phyloP scores from a whole-genome alignment of 805 yeast species.

The Candida succiphila region DNA sequence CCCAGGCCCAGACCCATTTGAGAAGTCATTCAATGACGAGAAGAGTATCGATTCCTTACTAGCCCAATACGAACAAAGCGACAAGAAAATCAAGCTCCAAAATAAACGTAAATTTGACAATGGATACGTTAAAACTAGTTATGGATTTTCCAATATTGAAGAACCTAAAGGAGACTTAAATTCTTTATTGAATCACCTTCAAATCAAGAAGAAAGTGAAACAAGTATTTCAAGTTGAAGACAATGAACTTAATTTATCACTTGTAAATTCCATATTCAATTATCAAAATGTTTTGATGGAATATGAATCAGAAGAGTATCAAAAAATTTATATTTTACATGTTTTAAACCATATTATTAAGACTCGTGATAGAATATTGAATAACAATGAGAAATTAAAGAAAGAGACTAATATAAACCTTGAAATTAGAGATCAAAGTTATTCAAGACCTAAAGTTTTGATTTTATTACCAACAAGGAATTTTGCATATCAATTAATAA shows the following conservation, averaged over 20 bases:
- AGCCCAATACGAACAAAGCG: constrained; percentile 6
- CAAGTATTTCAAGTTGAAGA: constrained; percentile 39
- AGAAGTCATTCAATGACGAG: constrained; percentile 56
- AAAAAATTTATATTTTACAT: constrained; percentile 60
- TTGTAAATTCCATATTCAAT: constrained; percentile 63
- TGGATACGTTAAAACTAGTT: constrained; percentile 8
- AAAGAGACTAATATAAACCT: constrained; percentile 25
- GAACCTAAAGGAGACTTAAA: too few species aligned
- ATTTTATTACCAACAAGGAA: constrained; percentile 80
- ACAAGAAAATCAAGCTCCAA: constrained; percentile 13
- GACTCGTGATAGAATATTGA: constrained; percentile 77
- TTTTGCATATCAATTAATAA: constrained; percentile 60
- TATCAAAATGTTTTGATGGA: constrained; percentile 41
- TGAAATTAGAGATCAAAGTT: constrained; percentile 87
- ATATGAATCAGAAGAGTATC: constrained; percentile 28
- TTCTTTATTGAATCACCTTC: too few species aligned
- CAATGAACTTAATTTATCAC: constrained; percentile 50
- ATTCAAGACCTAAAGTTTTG: constrained; percentile 83
- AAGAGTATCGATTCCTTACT: constrained; percentile 27
- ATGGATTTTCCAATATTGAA: too few species aligned
- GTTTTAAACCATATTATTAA: constrained; percentile 74
- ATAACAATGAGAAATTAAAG: constrained; percentile 52
- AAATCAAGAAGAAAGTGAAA: too few species aligned
- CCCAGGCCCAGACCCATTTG: constrained; percentile 89
- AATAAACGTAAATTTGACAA: constrained; percentile 22